Percentiles rank a stretch among this genome's conserved stretches.
These are phyloP conservation scores for Mortierella sp. DNA, from an alignment of 371 early-diverging fungal species.

Conservation along the genomic window DNA sequence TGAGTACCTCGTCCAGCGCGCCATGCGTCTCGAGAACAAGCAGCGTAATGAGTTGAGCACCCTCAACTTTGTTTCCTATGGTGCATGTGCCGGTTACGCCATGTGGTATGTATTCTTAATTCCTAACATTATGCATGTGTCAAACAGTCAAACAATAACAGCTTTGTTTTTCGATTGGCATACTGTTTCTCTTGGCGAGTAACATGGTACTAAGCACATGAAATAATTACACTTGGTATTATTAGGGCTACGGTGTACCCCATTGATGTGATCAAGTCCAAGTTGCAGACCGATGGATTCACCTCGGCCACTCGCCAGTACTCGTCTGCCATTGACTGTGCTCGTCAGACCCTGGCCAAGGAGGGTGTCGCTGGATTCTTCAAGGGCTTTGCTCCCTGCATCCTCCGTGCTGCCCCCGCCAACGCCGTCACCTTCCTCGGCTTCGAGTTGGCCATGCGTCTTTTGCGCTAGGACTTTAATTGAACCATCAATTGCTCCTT, in stretches of 20 bases:
- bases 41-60: constrained; percentile 73
- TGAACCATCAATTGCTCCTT: not conserved
- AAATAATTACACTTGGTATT: not conserved
- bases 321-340: constrained; percentile 73
- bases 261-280: constrained; percentile 85
- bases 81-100: constrained; percentile 84
- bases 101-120: constrained; percentile 71
- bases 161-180: not conserved
- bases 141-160: too few relatives aligned
- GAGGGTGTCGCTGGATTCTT: constrained; percentile 87
- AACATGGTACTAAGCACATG: constrained; percentile 1
- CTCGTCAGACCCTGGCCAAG: constrained; percentile 70
- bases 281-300: constrained; percentile 84
- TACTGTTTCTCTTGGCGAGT: not conserved
- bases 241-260: constrained; percentile 75
- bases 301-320: constrained; percentile 69
- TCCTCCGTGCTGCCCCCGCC: constrained; percentile 90
- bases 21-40: constrained; percentile 65
- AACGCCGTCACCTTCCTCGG: constrained; percentile 88
- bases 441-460: constrained; percentile 67
- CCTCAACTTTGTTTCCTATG: constrained; percentile 76
- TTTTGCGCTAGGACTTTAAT: constrained; percentile 58
- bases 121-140: not conserved
- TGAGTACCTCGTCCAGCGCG: constrained; percentile 80
- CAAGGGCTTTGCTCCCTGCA: constrained; percentile 87